Evolutionary conservation across 352 stramenopile genomes (phyloP).

Genomic region (Globisporangium carolinianum): DNA sequence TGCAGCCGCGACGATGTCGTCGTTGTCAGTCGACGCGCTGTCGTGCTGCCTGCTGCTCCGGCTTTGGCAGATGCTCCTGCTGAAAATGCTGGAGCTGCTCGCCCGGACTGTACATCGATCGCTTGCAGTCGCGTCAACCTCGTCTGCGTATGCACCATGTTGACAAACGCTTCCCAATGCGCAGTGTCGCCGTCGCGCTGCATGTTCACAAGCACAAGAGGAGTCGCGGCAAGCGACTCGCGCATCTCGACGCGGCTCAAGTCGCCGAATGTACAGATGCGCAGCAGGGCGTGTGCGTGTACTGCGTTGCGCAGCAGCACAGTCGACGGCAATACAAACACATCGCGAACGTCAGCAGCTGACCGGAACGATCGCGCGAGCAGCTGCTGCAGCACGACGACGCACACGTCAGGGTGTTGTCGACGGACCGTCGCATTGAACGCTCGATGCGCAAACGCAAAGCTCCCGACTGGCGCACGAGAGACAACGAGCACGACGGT

Average conservation of each 20-base stretch:
- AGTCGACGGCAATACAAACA: constrained; percentile 9
- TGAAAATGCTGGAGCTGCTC: background rate
- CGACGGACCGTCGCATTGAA: constrained; percentile 24
- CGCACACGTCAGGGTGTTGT: constrained; percentile 4
- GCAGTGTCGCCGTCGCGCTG: constrained; percentile 3
- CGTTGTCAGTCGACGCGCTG: background rate
- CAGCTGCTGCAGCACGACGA: constrained; percentile 15
- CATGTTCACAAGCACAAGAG: constrained; percentile 41
- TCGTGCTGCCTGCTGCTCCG: background rate
- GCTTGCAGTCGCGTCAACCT: too few species aligned
- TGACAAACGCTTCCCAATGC: constrained; percentile 45
- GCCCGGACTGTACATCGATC: too few species aligned
- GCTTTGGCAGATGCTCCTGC: background rate
- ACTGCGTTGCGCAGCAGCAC: constrained; percentile 3
- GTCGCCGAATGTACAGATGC: constrained; percentile 18
- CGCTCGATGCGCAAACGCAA: constrained; percentile 19
- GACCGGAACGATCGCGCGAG: constrained; percentile 1
- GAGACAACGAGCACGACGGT: constrained; percentile 18
- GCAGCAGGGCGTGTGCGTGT: constrained; percentile 17
- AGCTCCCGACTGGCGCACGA: constrained; percentile 21
- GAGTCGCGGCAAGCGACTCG: constrained; percentile 26
- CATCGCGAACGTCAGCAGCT: background rate
- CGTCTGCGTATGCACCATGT: constrained; percentile 25
- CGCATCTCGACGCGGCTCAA: constrained; percentile 26
- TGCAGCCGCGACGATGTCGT: constrained; percentile 17